Base-by-base conservation (phyloP, 352 stramenopile species). In the Phytopythium aichiense region DNA sequence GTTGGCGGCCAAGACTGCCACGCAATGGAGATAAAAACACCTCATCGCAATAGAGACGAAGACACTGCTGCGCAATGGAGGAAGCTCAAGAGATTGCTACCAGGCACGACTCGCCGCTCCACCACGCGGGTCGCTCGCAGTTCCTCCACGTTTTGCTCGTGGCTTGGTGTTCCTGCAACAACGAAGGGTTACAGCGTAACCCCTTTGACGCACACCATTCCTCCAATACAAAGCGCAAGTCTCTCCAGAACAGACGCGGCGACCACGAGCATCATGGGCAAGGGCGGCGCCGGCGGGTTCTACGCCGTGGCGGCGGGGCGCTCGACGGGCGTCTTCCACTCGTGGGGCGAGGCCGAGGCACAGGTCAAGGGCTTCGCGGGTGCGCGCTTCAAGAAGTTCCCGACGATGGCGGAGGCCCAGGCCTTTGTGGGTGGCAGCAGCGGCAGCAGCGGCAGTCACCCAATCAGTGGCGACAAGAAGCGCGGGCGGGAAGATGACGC, bases 361-460 rank as follows among this genome's bases (percentile, higher is more conserved):
- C 71, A 87, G 46, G 79, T 94, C 13, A 79, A 85, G 58, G 77
- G 81, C 20, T 89, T 85, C 52, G 54, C 55, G 13, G 73, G 72
- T 16, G 71, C 73, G 23, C 67, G 56, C 18, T 91, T 69, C 63
- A 91, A 94, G 63, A 91, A 90, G 56, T 91, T 92, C 61, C 59
- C 74, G 35, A 82, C 71, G 6, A 25, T 67, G 31, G 53, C 51
- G 11, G 69, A 91, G 45, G 85, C 85, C 7, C 62, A 79, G 18
- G 65, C 66, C 23, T 92, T 89, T 54, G 52, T 92, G 6, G 20
- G 20, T 12, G 53, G 22, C 33, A 64, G 31, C 33, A 38, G 15
- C 20, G 48, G 33, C 22, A 22, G 30, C 35, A 22, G 20, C 15
- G 53, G 22, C 33, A 64, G 31, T 25, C 31, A 20, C 20, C 28